These are phyloP conservation scores for Marasmius tenuissimus DNA, from an alignment of 1,284 basidiomycete species.

Conservation along the genomic window DNA sequence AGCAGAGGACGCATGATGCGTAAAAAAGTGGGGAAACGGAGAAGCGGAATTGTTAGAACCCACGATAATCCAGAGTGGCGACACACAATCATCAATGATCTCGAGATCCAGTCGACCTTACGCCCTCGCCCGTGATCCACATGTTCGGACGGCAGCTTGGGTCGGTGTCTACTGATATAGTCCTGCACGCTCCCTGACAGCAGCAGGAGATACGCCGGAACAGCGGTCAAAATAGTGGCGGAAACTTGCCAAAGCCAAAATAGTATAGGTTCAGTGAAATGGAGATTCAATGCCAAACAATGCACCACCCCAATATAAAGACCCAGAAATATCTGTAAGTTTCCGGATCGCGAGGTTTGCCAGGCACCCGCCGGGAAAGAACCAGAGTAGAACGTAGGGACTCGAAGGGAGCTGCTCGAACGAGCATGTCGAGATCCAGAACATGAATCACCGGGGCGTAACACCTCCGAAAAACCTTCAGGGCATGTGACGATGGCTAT, in stretches of 20 bases:
- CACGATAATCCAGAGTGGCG: not conserved
- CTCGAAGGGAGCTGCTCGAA: not conserved
- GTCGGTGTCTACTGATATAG: not conserved
- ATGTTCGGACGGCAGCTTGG: not conserved
- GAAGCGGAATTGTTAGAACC: not conserved
- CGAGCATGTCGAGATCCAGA: too few relatives aligned
- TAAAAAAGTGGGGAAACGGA: not conserved
- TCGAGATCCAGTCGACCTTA: too few relatives aligned
- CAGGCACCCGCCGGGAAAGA: not conserved
- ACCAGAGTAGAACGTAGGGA: not conserved
- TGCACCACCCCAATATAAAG: conserved; percentile 7
- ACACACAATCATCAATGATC: too few relatives aligned
- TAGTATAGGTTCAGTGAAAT: conserved; percentile 2
- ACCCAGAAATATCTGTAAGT: conserved; percentile 1
- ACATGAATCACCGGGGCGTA: too few relatives aligned
- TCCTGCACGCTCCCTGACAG: not conserved
- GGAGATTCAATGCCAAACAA: conserved; percentile 7
- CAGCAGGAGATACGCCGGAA: not conserved
- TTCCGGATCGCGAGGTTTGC: not conserved
- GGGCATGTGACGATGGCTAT: too few relatives aligned
- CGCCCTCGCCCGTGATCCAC: not conserved
- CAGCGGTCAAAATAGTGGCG: not conserved
- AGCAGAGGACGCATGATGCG: not conserved
- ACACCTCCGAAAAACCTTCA: too few relatives aligned
- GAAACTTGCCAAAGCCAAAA: conserved; percentile 1